A percentile compares a stretch with the other conserved stretches of the same genome.
Conservation (phyloP, 2,329 filamentous ascomycete species). For the Albophoma yamanashiensis region DNA sequence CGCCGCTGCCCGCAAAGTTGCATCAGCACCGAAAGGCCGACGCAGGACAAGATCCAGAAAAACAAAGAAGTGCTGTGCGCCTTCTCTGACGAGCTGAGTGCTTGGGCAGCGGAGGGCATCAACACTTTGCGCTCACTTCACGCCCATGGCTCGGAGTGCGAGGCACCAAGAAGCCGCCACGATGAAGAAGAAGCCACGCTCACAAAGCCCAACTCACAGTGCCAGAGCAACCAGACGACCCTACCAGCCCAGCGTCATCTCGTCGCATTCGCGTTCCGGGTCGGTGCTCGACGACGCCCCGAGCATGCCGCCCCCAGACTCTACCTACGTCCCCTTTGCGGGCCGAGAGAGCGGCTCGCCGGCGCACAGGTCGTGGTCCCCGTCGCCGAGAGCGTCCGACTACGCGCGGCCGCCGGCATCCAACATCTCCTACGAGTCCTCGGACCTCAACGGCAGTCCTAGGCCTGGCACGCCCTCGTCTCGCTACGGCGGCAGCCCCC, state of each 20-base stretch:
- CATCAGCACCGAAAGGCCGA: not conserved
- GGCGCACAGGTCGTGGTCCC: constrained; percentile 45
- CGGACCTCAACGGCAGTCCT: constrained; percentile 81
- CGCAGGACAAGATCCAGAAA: constrained; percentile 5
- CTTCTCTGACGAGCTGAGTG: constrained; percentile 38
- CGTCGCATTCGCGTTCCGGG: constrained; percentile 30
- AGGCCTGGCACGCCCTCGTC: constrained; percentile 85
- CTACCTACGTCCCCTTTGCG: constrained; percentile 49
- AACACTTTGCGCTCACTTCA: not conserved
- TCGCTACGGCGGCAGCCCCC: constrained; percentile 76
- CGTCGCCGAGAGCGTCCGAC: constrained; percentile 42
- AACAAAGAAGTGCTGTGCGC: constrained; percentile 31
- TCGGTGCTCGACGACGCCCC: constrained; percentile 47
- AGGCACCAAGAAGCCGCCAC: not conserved
- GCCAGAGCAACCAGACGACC: constrained; percentile 25
- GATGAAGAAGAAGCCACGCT: constrained; percentile 22
- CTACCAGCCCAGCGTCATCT: constrained; percentile 44
- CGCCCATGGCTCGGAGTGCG: not conserved
- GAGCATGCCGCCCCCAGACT: constrained; percentile 51
- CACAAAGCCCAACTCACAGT: constrained; percentile 32
- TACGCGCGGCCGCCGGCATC: constrained; percentile 63
- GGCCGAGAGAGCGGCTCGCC: constrained; percentile 35
- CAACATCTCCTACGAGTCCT: constrained; percentile 68
- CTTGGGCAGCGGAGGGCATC: not conserved
- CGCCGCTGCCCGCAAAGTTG: constrained; percentile 6